A percentile compares a stretch with the other conserved stretches of the same genome.
These are phyloP conservation scores for Mycena rebaudengoi DNA, from an alignment of 768 basidiomycete species.

Conservation along the genomic window DNA sequence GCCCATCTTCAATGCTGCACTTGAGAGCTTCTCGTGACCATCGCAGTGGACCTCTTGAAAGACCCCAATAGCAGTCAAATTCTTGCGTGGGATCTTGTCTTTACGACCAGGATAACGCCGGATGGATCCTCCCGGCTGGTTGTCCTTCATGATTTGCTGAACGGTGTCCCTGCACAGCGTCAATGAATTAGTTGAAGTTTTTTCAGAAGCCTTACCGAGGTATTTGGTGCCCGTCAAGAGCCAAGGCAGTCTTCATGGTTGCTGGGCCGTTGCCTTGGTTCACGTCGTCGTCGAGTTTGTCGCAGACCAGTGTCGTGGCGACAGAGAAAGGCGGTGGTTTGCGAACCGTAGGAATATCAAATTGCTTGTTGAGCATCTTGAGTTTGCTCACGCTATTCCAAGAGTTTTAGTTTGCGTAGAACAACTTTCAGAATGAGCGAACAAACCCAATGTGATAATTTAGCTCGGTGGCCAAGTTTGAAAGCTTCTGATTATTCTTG, in stretches of 20 bases:
- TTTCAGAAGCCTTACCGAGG: no score
- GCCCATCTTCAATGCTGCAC: constrained; percentile 26
- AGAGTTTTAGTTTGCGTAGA: no score
- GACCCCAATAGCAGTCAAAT: neutral
- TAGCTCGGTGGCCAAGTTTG: no score
- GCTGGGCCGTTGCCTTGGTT: neutral
- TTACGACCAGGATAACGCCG: no score
- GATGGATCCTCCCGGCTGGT: no score
- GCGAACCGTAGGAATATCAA: neutral
- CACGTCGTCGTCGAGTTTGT: neutral
- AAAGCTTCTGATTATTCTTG: no score
- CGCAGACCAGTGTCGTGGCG: neutral
- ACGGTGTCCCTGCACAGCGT: no score
- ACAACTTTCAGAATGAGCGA: no score
- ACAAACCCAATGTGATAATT: no score
- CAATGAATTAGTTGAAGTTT: no score
- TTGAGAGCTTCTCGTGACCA: constrained; percentile 30
- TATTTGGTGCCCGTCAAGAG: no score
- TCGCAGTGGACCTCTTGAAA: constrained; percentile 21
- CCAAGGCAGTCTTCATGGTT: neutral
- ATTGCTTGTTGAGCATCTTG: neutral
- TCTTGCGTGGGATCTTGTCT: neutral
- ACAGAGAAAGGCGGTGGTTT: neutral
- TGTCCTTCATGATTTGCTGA: neutral
- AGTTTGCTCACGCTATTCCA: no score